Evolutionary conservation across 495 filamentous ascomycete species (phyloP).

Genomic region (Cairneyella variabilis): DNA sequence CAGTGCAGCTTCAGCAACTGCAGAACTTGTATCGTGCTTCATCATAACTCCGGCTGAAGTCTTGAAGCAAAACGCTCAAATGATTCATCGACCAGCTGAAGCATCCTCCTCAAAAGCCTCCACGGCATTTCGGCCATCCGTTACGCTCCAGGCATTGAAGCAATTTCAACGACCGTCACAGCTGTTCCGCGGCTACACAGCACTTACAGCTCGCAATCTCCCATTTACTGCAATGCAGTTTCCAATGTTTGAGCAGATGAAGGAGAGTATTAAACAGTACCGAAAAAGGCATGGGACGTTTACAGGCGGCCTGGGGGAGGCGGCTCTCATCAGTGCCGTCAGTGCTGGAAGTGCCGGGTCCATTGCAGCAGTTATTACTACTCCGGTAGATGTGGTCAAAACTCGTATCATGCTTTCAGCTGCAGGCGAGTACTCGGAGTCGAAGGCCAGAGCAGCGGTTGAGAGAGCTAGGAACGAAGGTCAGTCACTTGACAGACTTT

Average conservation of each 20-base stretch:
- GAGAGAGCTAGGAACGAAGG: slow-evolving; percentile 22
- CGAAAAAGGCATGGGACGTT: slow-evolving; percentile 18
- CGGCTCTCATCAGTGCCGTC: slow-evolving; percentile 62
- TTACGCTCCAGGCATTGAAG: slow-evolving; percentile 48
- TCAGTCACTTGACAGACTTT: slow-evolving; percentile 25
- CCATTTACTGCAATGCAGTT: slow-evolving; percentile 88
- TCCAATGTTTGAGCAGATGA: slow-evolving; percentile 74
- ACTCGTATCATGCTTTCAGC: slow-evolving; percentile 70
- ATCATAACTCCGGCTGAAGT: slow-evolving; percentile 89
- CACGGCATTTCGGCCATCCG: slow-evolving; percentile 18
- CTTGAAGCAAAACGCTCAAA: slow-evolving; percentile 90
- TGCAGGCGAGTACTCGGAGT: slow-evolving; percentile 25
- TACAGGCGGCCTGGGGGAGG: slow-evolving; percentile 46
- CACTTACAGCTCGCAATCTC: slow-evolving; percentile 73
- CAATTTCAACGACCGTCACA: slow-evolving; percentile 54
- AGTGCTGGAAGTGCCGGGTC: slow-evolving; percentile 67
- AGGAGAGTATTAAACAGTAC: slow-evolving; percentile 33
- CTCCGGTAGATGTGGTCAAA: slow-evolving; percentile 81
- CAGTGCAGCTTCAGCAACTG: slow-evolving; percentile 64
- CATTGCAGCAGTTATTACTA: slow-evolving; percentile 68
- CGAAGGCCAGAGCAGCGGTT: slow-evolving; percentile 18
- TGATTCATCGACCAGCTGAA: slow-evolving; percentile 35
- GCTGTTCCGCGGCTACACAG: slow-evolving; percentile 76
- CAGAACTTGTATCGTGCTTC: slow-evolving; percentile 76
- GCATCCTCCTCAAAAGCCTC: slow-evolving; percentile 16